Conservation (phyloP, 2,329 filamentous ascomycete species). For the Fusarium udum region DNA sequence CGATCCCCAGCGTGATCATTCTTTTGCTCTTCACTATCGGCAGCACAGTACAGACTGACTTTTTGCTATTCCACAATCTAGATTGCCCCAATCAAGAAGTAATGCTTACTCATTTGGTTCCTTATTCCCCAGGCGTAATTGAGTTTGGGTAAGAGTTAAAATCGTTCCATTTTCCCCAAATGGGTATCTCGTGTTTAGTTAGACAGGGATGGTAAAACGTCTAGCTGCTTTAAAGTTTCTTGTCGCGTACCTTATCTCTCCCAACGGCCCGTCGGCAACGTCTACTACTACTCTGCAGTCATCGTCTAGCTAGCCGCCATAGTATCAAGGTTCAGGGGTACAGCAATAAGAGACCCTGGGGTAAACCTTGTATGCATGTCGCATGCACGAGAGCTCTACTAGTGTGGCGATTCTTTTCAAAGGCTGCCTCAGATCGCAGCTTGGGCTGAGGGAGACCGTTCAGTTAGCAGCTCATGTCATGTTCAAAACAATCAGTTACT, state of each 20-base stretch:
- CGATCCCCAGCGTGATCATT: conserved; percentile 42
- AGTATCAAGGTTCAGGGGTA: not conserved
- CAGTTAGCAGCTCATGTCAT: fast-evolving
- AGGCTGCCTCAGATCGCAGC: too few relatives aligned
- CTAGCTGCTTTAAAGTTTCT: not conserved
- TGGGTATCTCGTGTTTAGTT: not conserved
- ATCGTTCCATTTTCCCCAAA: not conserved
- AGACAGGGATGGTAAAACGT: not conserved
- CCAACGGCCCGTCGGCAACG: too few relatives aligned
- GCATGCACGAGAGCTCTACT: not conserved
- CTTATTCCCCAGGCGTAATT: too few relatives aligned
- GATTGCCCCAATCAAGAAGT: not conserved
- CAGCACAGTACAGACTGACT: fast-evolving
- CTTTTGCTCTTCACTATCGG: not conserved
- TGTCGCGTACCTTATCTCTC: not conserved
- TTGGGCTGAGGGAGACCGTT: fast-evolving
- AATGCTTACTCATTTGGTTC: too few relatives aligned
- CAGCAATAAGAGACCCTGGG: not conserved
- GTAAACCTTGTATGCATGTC: not conserved
- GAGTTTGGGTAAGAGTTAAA: not conserved
- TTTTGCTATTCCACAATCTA: not conserved
- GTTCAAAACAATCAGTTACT: not conserved
- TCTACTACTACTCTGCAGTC: not conserved
- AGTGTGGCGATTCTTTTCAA: fast-evolving
- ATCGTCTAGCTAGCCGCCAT: not conserved